Base-by-base conservation (phyloP, 441 rosid genomes). In the Aleurites moluccanus region DNA sequence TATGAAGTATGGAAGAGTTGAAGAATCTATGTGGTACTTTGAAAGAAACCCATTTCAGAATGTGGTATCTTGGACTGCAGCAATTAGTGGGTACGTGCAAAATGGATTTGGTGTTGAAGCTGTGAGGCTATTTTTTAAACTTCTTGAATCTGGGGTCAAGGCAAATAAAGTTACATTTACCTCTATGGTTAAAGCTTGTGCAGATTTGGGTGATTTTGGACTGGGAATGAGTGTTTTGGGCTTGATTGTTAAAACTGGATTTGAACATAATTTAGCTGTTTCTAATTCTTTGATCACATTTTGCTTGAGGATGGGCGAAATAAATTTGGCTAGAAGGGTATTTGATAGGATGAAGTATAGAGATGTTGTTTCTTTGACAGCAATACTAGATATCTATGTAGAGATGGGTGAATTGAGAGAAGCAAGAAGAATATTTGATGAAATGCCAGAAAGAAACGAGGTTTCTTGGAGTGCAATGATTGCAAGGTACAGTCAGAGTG, bases 301-400 rank as follows among this genome's bases (percentile, higher is more conserved):
- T 28, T 82, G 85, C 73, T 75, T 84, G 77, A 89, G 86, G 73
- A 81, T 79, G 79, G 85, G 85, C 38, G 83, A 87, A 65, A 72
- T 79, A 25, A 73, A 73, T 59, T 70, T 81, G 76, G 86, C 88
- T 40, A 75, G 83, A 74, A 70, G 74, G 44, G 68, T 83, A 45
- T 89, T 88, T 75, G 83, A 85, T 80, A 64, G 74, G 53, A 86
- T 89, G 87, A 80, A 78, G 45, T 64, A 61, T 28, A 86, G 76
- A 73, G 89, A 89, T 77, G 90, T 86, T 40, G 80, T 89, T 74
- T 84, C 91, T 42, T 89, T 91, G 93, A 88, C 90, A 25, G 87
- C 88, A 0, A 82, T 86, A 60, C 78, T 89, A 7, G 91, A 87
- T 74, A 63, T 77, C 75, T 85, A 85, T 60, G 82, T 75, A 3